Evolutionary conservation across 768 basidiomycete species (phyloP).

Genomic region (Lactarius tabidus): DNA sequence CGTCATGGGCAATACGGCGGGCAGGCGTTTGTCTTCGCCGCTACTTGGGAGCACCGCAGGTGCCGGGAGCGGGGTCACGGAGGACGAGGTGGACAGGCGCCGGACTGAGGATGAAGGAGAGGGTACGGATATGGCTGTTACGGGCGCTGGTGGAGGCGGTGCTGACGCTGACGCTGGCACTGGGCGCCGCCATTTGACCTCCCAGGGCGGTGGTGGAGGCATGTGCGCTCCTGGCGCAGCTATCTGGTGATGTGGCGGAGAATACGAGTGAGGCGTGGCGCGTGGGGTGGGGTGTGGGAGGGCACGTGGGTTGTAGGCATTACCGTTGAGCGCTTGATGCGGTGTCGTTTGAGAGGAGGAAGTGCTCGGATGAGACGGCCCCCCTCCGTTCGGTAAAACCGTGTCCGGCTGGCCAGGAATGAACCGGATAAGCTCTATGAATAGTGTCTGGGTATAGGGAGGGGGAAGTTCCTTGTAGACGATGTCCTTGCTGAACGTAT

Average conservation of each 20-base stretch:
- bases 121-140: constrained; percentile 30
- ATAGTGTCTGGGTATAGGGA: constrained; percentile 62
- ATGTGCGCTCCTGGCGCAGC: constrained; percentile 21
- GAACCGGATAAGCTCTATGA: constrained; percentile 68
- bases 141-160: constrained; percentile 1
- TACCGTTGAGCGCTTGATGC: constrained; percentile 20
- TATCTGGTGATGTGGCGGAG: constrained; percentile 13
- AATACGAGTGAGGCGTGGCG: constrained; percentile 25
- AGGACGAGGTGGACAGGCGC: constrained; percentile 13
- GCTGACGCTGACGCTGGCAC: constrained; percentile 2
- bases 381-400: constrained; percentile 29
- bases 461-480: constrained; percentile 62
- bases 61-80: neutral
- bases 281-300: constrained; percentile 34
- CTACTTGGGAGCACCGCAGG: neutral
- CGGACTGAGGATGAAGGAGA: constrained; percentile 27
- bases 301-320: constrained; percentile 13
- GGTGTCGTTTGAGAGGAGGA: constrained; percentile 28
- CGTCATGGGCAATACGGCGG: constrained; percentile 17
- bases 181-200: constrained; percentile 31
- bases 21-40: constrained; percentile 10
- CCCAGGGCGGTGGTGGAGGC: constrained; percentile 40
- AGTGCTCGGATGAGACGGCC: constrained; percentile 21
- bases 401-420: constrained; percentile 52
- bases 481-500: constrained; percentile 66